Conservation (phyloP, 768 basidiomycete genomes). For the Leccinum longicurvipes region DNA sequence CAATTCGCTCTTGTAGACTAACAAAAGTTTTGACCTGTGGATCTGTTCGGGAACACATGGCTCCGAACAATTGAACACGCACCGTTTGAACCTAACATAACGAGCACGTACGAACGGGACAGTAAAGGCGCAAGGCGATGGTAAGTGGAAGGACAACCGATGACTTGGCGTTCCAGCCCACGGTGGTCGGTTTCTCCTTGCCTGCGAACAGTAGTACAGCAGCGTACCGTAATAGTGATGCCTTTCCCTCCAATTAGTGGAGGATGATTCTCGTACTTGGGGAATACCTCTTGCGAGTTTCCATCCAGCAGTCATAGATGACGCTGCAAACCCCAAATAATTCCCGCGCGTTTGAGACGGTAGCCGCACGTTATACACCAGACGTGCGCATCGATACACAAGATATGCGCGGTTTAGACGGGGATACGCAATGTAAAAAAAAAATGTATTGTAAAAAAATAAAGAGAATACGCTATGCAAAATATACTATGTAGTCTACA, state of each 20-base stretch:
- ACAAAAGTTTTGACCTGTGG: constrained; percentile 49
- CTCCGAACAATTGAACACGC: constrained; percentile 12
- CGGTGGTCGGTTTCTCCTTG: constrained; percentile 54
- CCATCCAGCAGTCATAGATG: constrained; percentile 56
- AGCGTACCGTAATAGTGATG: constrained; percentile 55
- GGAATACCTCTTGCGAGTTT: constrained; percentile 57
- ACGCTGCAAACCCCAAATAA: no score
- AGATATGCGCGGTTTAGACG: no score
- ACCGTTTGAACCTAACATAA: constrained; percentile 61
- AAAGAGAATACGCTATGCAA: no score
- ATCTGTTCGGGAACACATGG: neutral
- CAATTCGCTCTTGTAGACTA: constrained; percentile 45
- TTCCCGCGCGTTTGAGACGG: no score
- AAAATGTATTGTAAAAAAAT: no score
- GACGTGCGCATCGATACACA: no score
- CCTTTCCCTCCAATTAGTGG: constrained; percentile 40
- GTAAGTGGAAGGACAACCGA: constrained; percentile 70
- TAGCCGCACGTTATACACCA: no score
- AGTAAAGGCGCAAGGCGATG: constrained; percentile 70
- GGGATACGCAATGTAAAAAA: no score
- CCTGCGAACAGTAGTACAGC: constrained; percentile 69
- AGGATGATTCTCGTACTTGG: neutral
- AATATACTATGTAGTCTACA: no score
- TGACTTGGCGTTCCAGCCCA: constrained; percentile 63
- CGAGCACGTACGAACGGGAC: constrained; percentile 65